These are phyloP conservation scores for Podosphaera fusca DNA, from an alignment of 2,329 filamentous ascomycete genomes.

Conservation along the genomic window DNA sequence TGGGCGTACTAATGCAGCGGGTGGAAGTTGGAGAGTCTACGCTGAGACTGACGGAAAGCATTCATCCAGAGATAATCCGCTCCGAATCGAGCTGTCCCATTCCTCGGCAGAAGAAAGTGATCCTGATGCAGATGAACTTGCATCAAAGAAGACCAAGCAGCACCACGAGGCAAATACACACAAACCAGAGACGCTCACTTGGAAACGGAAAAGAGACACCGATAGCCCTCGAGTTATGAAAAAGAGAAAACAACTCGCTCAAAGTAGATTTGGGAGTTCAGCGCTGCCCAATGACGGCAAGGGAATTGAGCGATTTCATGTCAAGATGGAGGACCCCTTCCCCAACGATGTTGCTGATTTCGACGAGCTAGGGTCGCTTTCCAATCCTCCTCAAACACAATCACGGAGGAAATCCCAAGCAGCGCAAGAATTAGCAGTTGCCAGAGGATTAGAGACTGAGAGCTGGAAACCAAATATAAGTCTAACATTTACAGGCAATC, in stretches of 20 bases:
- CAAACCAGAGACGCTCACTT: not conserved
- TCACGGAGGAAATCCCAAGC: not conserved
- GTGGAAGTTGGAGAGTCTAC: conserved; percentile 63
- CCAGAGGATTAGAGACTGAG: conserved; percentile 1
- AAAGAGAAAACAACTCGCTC: conserved; percentile 34
- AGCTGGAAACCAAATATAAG: conserved; percentile 35
- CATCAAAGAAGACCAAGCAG: conserved; percentile 3
- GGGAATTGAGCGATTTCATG: conserved; percentile 37
- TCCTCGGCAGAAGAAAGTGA: conserved; percentile 17
- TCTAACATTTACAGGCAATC: conserved; percentile 48
- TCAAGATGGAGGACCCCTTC: conserved; percentile 35
- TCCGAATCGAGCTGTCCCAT: conserved; percentile 13
- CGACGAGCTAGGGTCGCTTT: not conserved
- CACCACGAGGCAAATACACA: conserved; percentile 2
- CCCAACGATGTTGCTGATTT: conserved; percentile 11
- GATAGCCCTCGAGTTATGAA: conserved; percentile 21
- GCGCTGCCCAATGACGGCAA: conserved; percentile 31
- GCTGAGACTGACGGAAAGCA: conserved; percentile 28
- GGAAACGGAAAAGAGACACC: conserved; percentile 15
- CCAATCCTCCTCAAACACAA: not conserved
- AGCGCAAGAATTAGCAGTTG: not conserved
- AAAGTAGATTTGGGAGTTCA: conserved; percentile 46
- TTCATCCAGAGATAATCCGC: conserved; percentile 19
- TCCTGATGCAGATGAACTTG: not conserved
- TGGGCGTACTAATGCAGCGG: conserved; percentile 45